Evolutionary conservation across 352 stramenopile species (phyloP), one percentile per base, ranked within the genome.

Genomic region (Globisporangium mamillatum): DNA sequence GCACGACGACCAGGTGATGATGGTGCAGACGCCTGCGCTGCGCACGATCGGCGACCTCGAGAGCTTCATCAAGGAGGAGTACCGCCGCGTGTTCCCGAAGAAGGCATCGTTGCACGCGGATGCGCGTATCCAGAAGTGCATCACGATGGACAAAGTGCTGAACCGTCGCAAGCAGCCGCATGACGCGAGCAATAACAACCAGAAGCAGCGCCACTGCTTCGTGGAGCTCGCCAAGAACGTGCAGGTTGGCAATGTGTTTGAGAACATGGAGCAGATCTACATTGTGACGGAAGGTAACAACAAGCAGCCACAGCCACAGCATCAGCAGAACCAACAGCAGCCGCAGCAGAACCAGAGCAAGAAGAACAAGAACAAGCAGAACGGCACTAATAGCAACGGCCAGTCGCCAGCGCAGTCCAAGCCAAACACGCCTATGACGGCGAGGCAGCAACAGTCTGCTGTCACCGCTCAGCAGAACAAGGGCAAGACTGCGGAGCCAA

Each of bases 181-280:
- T 18, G 41, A 50, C 44, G 64, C 14, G 25, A 48, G 57, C 63
- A 44, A 70, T 34, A 60, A 57, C 61, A 52, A 76, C 50, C 66
- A 68, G 56, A 24, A 71, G 60, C 54, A 70, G 41, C 46, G 46
- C 44, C 81, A 88, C 64, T 82, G 66, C 44, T 93, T 92, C 50
- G 83, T 91, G 56, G 85, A 93, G 52, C 67, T 93, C 58, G 81
- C 81, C 68, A 93, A 93, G 76, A 90, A 88, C 36, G 82, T 91
- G 53, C 85, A 93, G 70, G 75, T 82, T 14, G 83, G 83, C 63
- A 92, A 91, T 54, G 80, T 88, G 32, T 93, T 93, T 64, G 57
- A 76, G 60, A 78, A 86, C 67, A 93, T 93, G 85, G 85, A 93
- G 73, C 85, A 90, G 70, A 81, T 93, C 34, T 93, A 91, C 67